Evolutionary conservation across 2,329 filamentous ascomycete species (phyloP).

Genomic region (Penicillium hordei): DNA sequence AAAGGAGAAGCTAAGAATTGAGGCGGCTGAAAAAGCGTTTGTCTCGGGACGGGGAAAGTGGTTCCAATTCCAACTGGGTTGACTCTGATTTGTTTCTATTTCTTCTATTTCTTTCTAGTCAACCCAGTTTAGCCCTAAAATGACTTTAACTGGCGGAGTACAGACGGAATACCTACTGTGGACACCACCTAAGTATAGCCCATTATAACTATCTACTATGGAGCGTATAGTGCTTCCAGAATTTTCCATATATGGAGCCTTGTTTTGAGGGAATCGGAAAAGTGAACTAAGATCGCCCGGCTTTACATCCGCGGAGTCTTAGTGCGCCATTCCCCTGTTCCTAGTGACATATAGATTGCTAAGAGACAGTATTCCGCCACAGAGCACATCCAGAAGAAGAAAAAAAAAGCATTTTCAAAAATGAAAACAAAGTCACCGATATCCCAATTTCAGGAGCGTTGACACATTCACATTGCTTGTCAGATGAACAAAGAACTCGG

Average conservation of each 20-base stretch:
- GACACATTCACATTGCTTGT: slow-evolving; percentile 5
- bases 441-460: slow-evolving; percentile 5
- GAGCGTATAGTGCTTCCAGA: slow-evolving; percentile 21
- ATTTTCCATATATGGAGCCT: slow-evolving; percentile 14
- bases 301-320: slow-evolving; percentile 25
- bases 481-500: slow-evolving; percentile 7
- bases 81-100: neutral
- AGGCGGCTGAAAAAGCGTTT: slow-evolving; percentile 10
- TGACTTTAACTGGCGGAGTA: slow-evolving; percentile 3
- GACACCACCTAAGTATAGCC: slow-evolving; percentile 1
- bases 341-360: slow-evolving; percentile 3
- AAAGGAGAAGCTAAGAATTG: slow-evolving; percentile 3
- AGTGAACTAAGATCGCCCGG: slow-evolving; percentile 23
- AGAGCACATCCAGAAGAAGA: neutral
- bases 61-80: slow-evolving; percentile 1
- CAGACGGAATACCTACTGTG: slow-evolving; percentile 5
- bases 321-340: slow-evolving; percentile 11
- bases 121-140: neutral
- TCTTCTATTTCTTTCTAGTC: neutral
- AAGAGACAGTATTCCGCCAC: neutral
- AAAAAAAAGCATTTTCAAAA: neutral
- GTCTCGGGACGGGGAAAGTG: slow-evolving; percentile 8
- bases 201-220: neutral
- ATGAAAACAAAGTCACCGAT: neutral
- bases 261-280: neutral